These are phyloP conservation scores for Diplodia seriata DNA, from an alignment of 2,329 filamentous ascomycete species.

Conservation along the genomic window DNA sequence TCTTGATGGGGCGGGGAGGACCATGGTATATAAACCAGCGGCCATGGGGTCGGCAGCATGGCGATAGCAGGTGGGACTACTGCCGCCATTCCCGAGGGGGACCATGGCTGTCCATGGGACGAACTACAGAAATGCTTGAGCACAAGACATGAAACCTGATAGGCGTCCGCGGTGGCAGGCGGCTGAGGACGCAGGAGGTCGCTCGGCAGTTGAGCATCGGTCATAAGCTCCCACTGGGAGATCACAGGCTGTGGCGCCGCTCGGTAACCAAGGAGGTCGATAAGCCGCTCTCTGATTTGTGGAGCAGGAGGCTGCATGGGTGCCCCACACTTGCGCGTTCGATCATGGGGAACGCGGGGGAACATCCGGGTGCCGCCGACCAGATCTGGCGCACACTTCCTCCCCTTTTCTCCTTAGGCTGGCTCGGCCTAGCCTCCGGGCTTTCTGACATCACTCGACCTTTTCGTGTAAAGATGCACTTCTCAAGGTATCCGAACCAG, in stretches of 20 bases:
- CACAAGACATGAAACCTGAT: slow-evolving; percentile 21
- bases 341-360: slow-evolving; percentile 14
- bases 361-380: not conserved
- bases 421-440: not conserved
- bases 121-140: slow-evolving; percentile 19
- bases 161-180: not conserved
- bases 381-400: not conserved
- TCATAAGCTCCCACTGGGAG: not conserved
- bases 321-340: not conserved
- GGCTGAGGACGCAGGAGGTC: not conserved
- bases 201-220: slow-evolving; percentile 31
- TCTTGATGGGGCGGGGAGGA: not conserved
- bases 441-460: not conserved
- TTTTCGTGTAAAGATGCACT: not conserved
- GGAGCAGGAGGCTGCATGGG: slow-evolving; percentile 1
- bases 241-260: not conserved
- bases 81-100: slow-evolving; percentile 18
- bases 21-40: not conserved
- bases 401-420: not conserved
- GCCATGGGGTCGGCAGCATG: not conserved
- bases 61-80: not conserved
- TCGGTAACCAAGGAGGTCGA: not conserved
- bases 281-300: not conserved
- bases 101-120: not conserved
- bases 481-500: too few species aligned